Evolutionary conservation across 768 basidiomycete species (phyloP), one percentile per base, ranked within the genome.

Genomic region (Boletus fagicola): DNA sequence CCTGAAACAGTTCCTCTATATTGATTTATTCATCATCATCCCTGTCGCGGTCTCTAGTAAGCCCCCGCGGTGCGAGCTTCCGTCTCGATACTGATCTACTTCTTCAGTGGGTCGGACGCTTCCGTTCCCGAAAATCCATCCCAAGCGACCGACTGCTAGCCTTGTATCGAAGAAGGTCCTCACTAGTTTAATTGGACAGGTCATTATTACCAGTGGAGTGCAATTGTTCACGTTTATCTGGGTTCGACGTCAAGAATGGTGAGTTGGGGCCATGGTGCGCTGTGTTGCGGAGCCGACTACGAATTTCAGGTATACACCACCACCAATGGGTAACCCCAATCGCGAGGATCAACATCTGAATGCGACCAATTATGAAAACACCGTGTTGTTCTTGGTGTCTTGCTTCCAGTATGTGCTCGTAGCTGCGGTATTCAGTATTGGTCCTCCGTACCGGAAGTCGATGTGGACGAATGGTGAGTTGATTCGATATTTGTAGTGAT

Each of bases 381-480:
- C 97, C 6, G 85, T 83, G 30, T 74, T 99, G 55, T 99, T 99
- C 76, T 74, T 98, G 62, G 78, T 98, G 44, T 98, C 97, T 11
- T 97, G 94, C 60, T 98, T 98, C 85, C 97, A 99, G 75, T 99
- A 99, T 72, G 92, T 98, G 66, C 78, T 98, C 49, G 92, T 97
- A 9, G 97, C 96, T 13, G 96, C 88, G 0, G 94, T 98, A 0
- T 99, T 98, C 76, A 96, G 92, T 70, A 97, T 98, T 62, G 97
- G 97, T 0, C 95, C 95, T 4, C 97, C 97, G 5, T 99, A 96
- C 72, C 84, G 97, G 49, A 90, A 92, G 72, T 82, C 94, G 26
- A 91, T 98, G 81, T 94, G 90, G 84, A 92, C 94, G 16, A 99
- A 99, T 68, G 84, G 95, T 95, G 68, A 54, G 85, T 68, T 44